A percentile compares a stretch with the other conserved stretches of the same genome.
Conservation (phyloP, 495 filamentous ascomycete genomes). For the Hypoxylon fragiforme region DNA sequence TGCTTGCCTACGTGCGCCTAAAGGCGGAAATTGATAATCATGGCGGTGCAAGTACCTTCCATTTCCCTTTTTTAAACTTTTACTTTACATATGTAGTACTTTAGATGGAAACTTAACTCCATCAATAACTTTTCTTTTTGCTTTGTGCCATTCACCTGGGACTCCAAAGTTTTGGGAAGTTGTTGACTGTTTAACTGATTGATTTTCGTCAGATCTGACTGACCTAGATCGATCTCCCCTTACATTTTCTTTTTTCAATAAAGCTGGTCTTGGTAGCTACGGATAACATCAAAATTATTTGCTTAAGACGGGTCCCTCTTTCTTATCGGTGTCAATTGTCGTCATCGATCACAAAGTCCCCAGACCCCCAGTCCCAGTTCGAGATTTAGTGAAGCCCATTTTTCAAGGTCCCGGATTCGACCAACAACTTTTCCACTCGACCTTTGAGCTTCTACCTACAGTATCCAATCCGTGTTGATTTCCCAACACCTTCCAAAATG, state of each 20-base stretch:
- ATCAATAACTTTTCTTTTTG: constrained; percentile 3
- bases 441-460: no score
- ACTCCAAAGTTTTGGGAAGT: not conserved
- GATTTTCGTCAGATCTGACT: constrained; percentile 2
- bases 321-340: constrained; percentile 34
- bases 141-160: not conserved
- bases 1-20: no score
- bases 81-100: no score
- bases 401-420: constrained; percentile 21
- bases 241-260: not conserved
- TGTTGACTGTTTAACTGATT: not conserved
- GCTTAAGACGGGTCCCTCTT: constrained; percentile 15
- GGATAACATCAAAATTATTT: constrained; percentile 1
- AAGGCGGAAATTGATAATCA: constrained; percentile 26
- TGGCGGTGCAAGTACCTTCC: constrained; percentile 17
- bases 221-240: constrained; percentile 6
- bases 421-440: constrained; percentile 17
- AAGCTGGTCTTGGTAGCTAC: constrained; percentile 11
- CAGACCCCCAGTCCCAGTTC: not conserved
- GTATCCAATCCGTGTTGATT: not conserved
- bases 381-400: constrained; percentile 28
- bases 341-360: constrained; percentile 26
- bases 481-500: constrained; percentile 42
- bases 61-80: constrained; percentile 16
- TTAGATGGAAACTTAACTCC: not conserved